Evolutionary conservation across 345 rosid species (phyloP).

Genomic region (Hibiscus mutabilis): DNA sequence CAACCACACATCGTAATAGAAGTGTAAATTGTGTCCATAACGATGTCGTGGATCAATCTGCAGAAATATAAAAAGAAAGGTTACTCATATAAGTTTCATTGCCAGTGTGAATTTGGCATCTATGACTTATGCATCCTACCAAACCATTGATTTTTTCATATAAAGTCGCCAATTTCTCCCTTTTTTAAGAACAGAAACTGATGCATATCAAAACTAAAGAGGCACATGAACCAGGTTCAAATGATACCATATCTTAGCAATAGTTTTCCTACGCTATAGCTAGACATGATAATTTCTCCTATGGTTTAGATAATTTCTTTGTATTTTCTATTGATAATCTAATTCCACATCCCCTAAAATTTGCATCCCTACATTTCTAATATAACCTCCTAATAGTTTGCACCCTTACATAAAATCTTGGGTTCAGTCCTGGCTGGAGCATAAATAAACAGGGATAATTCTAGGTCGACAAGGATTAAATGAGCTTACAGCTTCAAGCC

Average conservation of each 20-base stretch:
- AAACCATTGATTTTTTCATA: background rate
- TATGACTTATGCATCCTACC: background rate
- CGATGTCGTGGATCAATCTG: slow-evolving; percentile 83
- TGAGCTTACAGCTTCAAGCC: slow-evolving; percentile 71
- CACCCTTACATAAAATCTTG: too few relatives aligned
- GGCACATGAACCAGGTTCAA: background rate
- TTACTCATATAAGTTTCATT: background rate
- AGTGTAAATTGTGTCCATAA: slow-evolving; percentile 80
- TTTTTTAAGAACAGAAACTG: background rate
- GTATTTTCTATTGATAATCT: too few relatives aligned
- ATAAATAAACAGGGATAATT: background rate
- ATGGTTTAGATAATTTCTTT: too few relatives aligned
- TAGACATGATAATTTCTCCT: background rate
- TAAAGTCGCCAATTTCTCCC: background rate
- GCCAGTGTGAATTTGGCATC: background rate
- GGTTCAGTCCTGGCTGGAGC: too few relatives aligned
- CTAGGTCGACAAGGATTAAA: background rate
- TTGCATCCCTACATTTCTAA: too few relatives aligned
- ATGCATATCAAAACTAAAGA: background rate
- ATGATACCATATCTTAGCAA: background rate
- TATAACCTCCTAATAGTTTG: too few relatives aligned
- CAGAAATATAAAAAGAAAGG: background rate
- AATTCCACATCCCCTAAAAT: too few relatives aligned
- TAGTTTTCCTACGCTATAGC: background rate
- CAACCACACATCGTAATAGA: slow-evolving; percentile 33